Percentiles rank a stretch among this genome's conserved stretches.
Conservation (phyloP, 176 grass and related monocot genomes). For the Phragmites australis region DNA sequence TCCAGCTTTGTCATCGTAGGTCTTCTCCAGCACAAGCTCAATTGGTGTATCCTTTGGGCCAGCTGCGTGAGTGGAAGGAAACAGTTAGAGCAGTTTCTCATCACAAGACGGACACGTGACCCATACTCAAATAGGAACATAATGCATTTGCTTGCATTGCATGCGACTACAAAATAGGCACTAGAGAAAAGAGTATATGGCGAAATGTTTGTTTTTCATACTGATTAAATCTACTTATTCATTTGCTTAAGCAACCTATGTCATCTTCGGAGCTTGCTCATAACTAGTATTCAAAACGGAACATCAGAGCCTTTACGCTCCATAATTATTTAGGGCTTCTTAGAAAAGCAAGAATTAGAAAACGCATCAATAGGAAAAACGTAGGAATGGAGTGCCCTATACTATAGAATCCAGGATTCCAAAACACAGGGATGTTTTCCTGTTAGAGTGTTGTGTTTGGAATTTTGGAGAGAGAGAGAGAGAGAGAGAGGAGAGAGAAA, state of each 20-base stretch:
- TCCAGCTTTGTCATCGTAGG: conserved; percentile 87
- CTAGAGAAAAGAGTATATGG: conserved; percentile 3
- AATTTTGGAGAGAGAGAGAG: too few species aligned
- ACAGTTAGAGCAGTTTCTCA: not conserved
- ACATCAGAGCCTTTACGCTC: not conserved
- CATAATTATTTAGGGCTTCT: not conserved
- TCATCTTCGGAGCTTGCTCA: not conserved
- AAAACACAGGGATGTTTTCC: too few species aligned
- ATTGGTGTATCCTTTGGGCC: conserved; percentile 83
- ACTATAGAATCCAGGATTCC: too few species aligned
- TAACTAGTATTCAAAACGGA: not conserved
- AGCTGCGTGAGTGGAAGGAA: conserved; percentile 42
- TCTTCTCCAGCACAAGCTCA: conserved; percentile 76
- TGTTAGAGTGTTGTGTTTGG: too few species aligned
- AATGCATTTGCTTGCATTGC: conserved; percentile 1
- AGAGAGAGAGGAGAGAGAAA: too few species aligned
- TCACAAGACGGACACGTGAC: not conserved
- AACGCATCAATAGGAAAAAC: too few species aligned
- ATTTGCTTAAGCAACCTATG: not conserved
- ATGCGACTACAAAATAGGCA: not conserved
- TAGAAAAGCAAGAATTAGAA: too few species aligned
- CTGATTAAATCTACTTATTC: not conserved
- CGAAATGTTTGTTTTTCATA: not conserved
- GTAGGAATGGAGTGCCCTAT: too few species aligned
- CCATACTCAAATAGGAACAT: not conserved